Base-by-base conservation (phyloP, 495 filamentous ascomycete species). In the Penicillium soppii region DNA sequence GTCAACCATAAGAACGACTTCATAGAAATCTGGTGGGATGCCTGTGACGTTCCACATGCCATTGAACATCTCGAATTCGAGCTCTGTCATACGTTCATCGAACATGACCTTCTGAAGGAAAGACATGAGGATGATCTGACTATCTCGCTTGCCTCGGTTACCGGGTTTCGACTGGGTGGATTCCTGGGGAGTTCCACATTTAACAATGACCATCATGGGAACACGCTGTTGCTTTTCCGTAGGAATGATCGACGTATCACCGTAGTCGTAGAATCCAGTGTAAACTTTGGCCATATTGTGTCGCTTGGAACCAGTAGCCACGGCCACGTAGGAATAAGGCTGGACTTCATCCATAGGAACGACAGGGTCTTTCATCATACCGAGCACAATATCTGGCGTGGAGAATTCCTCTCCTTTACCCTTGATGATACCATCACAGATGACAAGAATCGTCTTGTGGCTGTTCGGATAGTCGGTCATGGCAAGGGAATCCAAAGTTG, bases 71-170 rank as follows among this genome's bases (percentile, higher is more conserved):
- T 99, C 95, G 58, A 91, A 99, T 65, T 99, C 95, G n/a, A 99
- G 82, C 65, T 99, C 92, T 4, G 95, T 97, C 95, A 99, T 99
- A 30, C 95, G 88, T 69, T 99, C 95, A 66, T 99, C 95, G 65
- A 99, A 99, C 95, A 99, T 99, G 55, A 99, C 94, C 72, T 99
- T 99, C 68, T 99, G 95, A 59, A 99, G 74, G 80, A 99, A 99
- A 16, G 91, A 95, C 95, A 99, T 99, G 41, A 99, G 72, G 58
- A 99, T 92, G 64, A 99, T 97, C 70, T 99, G 95, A 72, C 88
- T 92, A 78, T 99, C 95, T 66, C 95, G 87, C 75, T 99, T 99
- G 61, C 95, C 95, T 58, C 95, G 83, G 67, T 99, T 99, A 51
- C 95, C 95, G 2, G 95, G 90, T 69, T 97, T 99, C 27, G 86